Evolutionary conservation across 805 yeast species (phyloP), one percentile per base, ranked within the genome.

Genomic region (Candida jianshihensis): DNA sequence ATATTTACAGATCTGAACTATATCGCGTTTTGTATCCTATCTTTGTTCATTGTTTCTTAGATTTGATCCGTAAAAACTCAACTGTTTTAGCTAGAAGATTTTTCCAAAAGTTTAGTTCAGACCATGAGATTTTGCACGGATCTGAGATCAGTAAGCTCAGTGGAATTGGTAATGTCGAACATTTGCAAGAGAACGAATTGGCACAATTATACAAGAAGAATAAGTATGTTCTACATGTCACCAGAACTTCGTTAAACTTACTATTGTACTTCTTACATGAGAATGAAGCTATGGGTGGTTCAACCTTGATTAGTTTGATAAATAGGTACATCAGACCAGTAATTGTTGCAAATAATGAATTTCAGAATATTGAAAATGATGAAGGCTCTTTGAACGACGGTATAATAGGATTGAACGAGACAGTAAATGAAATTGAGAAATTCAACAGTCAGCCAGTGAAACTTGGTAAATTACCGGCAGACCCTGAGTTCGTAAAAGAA

Each of bases 281-380:
- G 53, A 86, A 88, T 56, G 97, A 88, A 59, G 81, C 82, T 9
- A 79, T 80, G 37, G 97, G 97, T 30, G 97, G 97, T 2, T 81
- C 89, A 2, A 73, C 90, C 26, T 68, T 90, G 36, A 85, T 92
- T 33, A 68, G 96, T 47, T 71, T 87, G 33, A 79, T 92, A 43
- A 92, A 92, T 63, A 89, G 87, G 60, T 78, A 86, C 56, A 68
- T 92, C 48, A 78, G 71, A 29, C 70, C 70, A 13, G 59, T 62
- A 30, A 51, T 64, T 13, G 59, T 61, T 2, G 27, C 72, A 66
- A 39, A 71, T 61, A 46, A 75, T 66, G 34, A 76, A 63, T 50
- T 66, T 10, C 52, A 33, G 3, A 26, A 35, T 12, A 40, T 30
- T 10, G 50, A 43, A n/a, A 29, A 29, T 19, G 14, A 9, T 12